Evolutionary conservation across 2,329 filamentous ascomycete genomes (phyloP).

Genomic region (Rhynchosporium graminicola): DNA sequence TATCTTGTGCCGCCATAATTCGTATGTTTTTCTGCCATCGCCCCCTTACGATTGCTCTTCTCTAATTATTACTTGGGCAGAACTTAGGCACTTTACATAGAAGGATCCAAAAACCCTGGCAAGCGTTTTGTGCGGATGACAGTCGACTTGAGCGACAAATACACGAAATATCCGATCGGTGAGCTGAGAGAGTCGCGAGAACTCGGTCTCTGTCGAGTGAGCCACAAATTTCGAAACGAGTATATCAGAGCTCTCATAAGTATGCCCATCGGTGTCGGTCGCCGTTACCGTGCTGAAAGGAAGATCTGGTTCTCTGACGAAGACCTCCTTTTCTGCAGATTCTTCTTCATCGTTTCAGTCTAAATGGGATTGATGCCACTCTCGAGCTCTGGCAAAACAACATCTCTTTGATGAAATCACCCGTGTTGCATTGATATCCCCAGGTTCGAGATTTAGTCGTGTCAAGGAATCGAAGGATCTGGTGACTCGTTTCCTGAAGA

Average conservation of each 20-base stretch:
- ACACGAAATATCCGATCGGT: neutral
- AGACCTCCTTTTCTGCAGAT: neutral
- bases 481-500: too few relatives aligned
- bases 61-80: neutral
- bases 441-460: too few relatives aligned
- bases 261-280: neutral
- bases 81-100: neutral
- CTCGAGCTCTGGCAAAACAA: too few relatives aligned
- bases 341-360: neutral
- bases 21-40: neutral
- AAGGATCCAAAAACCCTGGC: neutral
- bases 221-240: neutral
- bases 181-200: neutral
- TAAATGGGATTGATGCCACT: too few relatives aligned
- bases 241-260: neutral
- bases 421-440: too few relatives aligned
- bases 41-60: neutral
- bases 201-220: neutral
- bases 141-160: neutral
- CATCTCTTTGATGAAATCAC: too few relatives aligned
- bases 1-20: neutral
- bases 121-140: neutral
- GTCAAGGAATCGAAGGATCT: too few relatives aligned
- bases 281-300: neutral
- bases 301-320: neutral